These are phyloP conservation scores for Phytomonas serpens DNA, from an alignment of 208 protist genomes.

Conservation along the genomic window DNA sequence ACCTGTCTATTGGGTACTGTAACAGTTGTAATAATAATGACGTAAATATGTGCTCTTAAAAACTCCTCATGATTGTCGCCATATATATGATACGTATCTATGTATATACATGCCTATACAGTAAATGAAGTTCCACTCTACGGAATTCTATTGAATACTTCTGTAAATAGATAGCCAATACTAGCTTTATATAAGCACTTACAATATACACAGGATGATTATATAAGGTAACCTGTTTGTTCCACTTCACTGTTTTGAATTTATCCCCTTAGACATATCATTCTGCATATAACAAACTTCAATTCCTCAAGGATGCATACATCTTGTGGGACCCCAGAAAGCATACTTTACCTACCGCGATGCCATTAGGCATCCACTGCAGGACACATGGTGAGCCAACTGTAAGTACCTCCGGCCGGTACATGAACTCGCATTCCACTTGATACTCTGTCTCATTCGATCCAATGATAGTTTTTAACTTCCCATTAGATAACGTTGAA, in stretches of 20 bases:
- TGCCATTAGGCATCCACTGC: constrained; percentile 66
- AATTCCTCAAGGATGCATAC: constrained; percentile 10
- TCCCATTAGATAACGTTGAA: not conserved
- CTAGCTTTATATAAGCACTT: not conserved
- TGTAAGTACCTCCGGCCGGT: constrained; percentile 60
- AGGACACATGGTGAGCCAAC: constrained; percentile 48
- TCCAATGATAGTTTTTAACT: not conserved
- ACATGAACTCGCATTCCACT: constrained; percentile 55
- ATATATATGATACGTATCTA: not conserved
- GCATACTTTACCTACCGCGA: constrained; percentile 40
- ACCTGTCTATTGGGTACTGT: not conserved
- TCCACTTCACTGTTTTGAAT: not conserved
- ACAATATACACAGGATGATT: not conserved
- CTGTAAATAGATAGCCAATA: not conserved
- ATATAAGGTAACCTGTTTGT: not conserved
- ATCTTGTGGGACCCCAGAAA: constrained; percentile 8
- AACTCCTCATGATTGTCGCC: not conserved
- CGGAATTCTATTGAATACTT: not conserved
- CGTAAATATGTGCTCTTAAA: not conserved
- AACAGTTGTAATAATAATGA: not conserved
- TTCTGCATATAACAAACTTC: not conserved
- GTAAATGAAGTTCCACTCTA: not conserved
- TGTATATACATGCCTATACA: not conserved
- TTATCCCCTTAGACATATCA: not conserved
- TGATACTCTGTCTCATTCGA: constrained; percentile 6